Evolutionary conservation across 1,284 basidiomycete species (phyloP), one percentile per base, ranked within the genome.

Genomic region (Sparassis latifolia): DNA sequence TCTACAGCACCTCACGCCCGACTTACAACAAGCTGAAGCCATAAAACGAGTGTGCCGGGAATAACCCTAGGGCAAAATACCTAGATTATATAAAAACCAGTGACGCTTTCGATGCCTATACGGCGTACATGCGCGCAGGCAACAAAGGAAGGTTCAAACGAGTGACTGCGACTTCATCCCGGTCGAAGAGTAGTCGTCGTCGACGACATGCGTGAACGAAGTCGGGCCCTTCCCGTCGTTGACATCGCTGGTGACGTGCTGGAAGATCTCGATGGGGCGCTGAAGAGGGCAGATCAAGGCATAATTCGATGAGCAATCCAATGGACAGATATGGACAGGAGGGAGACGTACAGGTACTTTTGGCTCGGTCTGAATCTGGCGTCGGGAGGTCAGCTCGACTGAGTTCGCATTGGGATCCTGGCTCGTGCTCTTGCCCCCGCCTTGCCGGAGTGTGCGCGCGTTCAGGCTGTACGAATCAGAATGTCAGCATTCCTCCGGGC

Each of bases 401-500:
- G 12, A 7, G 35, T 37, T 37, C 35, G 35, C 6, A 12, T 12
- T 37, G 12, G 35, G 6, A 37, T 37, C 7, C 12, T 7, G 6
- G 35, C 35, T 12, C 7, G 35, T 37, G 35, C 12, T 12, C 12
- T 12, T 6, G 35, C 35, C 12, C 7, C 35, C 12, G 7, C 35
- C 35, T 6, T 31, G 28, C 43, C 28, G 30, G 43, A 10, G 43
- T 7, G 28, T 43, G n/a, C 51, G 28, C 4, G 51, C 40, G 47
- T 52, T 52, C 6, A 52, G 41, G 27, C 51, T 52, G 35, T 12
- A 12, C 28, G 5, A 6, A 33, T 29, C 6, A 28, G 2, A 29
- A 35, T 28, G 3, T 37, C 9, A 10, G 6, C 7, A 29, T 20
- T 44, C 20, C 32, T 31, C 28, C 33, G 37, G 7, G 10, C 9